These are phyloP conservation scores for Trametes polyzona DNA, from an alignment of 1,284 basidiomycete species.

Conservation along the genomic window DNA sequence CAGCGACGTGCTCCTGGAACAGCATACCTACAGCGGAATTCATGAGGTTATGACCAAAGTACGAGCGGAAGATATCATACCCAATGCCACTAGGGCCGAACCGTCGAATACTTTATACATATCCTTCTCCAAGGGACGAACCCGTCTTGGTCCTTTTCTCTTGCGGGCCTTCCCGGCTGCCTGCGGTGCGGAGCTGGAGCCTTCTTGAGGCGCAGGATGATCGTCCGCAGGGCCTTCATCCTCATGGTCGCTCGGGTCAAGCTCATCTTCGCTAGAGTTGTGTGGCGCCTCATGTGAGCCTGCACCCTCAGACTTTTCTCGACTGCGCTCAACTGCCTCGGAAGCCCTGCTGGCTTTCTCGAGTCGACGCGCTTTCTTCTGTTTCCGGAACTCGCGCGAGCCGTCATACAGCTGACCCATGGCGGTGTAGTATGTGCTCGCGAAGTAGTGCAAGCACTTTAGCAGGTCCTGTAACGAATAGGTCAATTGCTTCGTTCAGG, in stretches of 20 bases:
- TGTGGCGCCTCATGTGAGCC: not conserved
- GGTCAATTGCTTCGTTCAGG: not conserved
- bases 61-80: conserved; percentile 38
- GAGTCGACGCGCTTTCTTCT: conserved; percentile 39
- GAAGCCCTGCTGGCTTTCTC: conserved; percentile 7
- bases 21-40: conserved; percentile 58
- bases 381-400: conserved; percentile 48
- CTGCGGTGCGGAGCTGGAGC: not conserved
- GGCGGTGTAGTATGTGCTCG: conserved; percentile 64
- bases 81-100: conserved; percentile 70
- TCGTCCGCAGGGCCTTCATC: conserved; percentile 9
- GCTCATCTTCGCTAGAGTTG: conserved; percentile 11
- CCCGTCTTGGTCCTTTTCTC: conserved; percentile 29
- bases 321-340: not conserved
- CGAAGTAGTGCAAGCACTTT: conserved; percentile 70
- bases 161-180: conserved; percentile 14
- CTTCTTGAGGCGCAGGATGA: conserved; percentile 4
- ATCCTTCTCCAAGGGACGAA: conserved; percentile 42
- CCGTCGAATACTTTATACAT: conserved; percentile 80
- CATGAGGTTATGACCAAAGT: not conserved
- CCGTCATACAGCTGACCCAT: conserved; percentile 60
- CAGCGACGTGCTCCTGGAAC: conserved; percentile 63
- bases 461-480: conserved; percentile 59
- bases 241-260: conserved; percentile 13
- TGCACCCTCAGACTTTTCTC: not conserved